A percentile compares a stretch with the other conserved stretches of the same genome.
Evolutionary conservation across 208 protist species (phyloP).

Genomic region (Acanthamoeba castellanii): DNA sequence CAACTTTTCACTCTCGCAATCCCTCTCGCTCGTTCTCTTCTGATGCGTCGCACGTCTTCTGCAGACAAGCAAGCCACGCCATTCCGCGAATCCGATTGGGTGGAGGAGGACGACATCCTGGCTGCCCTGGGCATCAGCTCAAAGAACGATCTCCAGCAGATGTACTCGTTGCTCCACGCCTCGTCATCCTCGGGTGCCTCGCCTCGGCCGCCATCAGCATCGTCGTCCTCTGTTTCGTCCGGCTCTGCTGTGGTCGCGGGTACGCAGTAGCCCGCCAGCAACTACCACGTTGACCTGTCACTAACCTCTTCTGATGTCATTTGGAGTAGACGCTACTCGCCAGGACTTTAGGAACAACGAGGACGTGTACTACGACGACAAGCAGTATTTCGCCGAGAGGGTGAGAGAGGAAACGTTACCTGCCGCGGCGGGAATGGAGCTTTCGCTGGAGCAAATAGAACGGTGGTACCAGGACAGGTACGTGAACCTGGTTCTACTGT

Average conservation of each 20-base stretch:
- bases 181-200: neutral
- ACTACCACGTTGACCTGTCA: neutral
- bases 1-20: neutral
- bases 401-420: neutral
- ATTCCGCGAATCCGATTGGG: conserved; percentile 44
- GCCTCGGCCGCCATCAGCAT: neutral
- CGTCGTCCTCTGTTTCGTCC: neutral
- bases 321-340: neutral
- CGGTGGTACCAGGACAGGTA: conserved; percentile 9
- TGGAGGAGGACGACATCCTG: conserved; percentile 9
- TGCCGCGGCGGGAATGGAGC: neutral
- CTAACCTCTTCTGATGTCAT: neutral
- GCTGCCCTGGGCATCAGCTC: neutral
- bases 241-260: too few relatives aligned
- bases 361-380: conserved; percentile 36
- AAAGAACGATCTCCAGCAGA: neutral
- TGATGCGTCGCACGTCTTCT: neutral
- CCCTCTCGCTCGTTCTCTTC: neutral
- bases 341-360: conserved; percentile 27
- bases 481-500: neutral
- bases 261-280: neutral
- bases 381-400: neutral
- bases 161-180: neutral
- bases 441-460: neutral
- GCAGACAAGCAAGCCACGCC: neutral